phyloP scores from a whole-genome alignment of 2,329 filamentous ascomycete species.

The Fusarium pininemorale region DNA sequence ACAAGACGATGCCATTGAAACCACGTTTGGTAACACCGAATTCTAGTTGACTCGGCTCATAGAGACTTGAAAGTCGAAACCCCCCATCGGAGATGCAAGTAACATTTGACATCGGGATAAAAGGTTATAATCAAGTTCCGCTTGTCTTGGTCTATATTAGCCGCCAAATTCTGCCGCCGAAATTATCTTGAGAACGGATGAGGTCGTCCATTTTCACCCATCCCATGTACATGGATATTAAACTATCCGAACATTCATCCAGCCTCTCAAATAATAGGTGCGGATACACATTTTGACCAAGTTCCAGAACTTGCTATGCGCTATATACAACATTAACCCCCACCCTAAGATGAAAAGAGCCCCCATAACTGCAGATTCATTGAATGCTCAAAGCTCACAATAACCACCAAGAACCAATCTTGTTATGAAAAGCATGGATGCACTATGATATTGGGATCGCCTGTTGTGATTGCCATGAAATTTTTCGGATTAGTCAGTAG shows the following conservation, averaged over 20 bases:
- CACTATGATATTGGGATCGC: not conserved
- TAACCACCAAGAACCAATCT: not conserved
- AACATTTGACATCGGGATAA: conserved; percentile 1
- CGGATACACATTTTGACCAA: conserved; percentile 16
- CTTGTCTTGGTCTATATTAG: conserved; percentile 19
- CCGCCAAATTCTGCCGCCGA: conserved; percentile 27
- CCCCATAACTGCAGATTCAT: not conserved
- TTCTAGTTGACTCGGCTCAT: conserved; percentile 21
- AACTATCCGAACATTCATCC: conserved; percentile 11
- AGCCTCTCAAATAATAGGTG: not conserved
- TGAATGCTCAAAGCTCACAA: not conserved
- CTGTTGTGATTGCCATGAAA: not conserved
- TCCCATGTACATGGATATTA: conserved; percentile 19
- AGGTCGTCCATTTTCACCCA: conserved; percentile 15
- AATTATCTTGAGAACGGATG: conserved; percentile 14
- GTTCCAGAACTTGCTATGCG: conserved; percentile 30
- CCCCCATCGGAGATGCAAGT: conserved; percentile 4
- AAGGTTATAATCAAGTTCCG: conserved; percentile 12
- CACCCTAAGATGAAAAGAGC: conserved; percentile 21
- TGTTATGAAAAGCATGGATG: not conserved
- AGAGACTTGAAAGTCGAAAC: not conserved
- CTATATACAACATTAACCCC: conserved; percentile 20
- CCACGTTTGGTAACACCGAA: not conserved
- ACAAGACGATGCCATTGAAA: not conserved
- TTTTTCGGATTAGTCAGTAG: not conserved